Evolutionary conservation across 73 alveolate species (phyloP).

Genomic region (Chromera velia): DNA sequence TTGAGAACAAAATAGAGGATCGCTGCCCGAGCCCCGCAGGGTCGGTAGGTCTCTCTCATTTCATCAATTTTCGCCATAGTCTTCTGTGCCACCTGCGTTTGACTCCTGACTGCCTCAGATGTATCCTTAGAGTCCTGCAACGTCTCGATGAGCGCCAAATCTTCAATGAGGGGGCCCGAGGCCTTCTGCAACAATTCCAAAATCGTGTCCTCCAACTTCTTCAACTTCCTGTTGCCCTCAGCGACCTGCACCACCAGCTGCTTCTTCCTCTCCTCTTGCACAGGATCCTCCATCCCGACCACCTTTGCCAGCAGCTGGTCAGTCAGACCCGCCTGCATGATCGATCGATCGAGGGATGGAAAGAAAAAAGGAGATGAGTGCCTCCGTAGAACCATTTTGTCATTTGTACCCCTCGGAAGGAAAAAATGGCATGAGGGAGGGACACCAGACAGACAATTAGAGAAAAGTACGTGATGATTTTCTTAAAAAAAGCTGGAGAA

Average conservation of each 20-base stretch:
- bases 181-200: slow-evolving; percentile 61
- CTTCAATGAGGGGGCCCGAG: slow-evolving; percentile 68
- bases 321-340: slow-evolving; percentile 44
- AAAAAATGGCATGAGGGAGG: too few relatives aligned
- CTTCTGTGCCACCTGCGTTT: slow-evolving; percentile 52
- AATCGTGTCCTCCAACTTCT: slow-evolving; percentile 71
- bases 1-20: slow-evolving; percentile 75
- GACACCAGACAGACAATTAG: too few relatives aligned
- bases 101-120: slow-evolving; percentile 30
- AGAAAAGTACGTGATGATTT: too few relatives aligned
- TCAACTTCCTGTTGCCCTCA: slow-evolving; percentile 55
- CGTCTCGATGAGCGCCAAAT: slow-evolving; percentile 63
- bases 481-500: too few relatives aligned
- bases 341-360: too few relatives aligned
- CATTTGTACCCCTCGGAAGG: too few relatives aligned
- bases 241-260: slow-evolving; percentile 54
- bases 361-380: too few relatives aligned
- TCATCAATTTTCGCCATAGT: slow-evolving; percentile 87
- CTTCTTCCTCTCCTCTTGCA: slow-evolving; percentile 64
- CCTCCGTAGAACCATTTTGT: too few relatives aligned
- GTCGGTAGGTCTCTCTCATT: slow-evolving; percentile 76
- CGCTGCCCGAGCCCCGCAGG: slow-evolving; percentile 79
- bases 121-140: slow-evolving; percentile 58
- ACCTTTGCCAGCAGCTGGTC: slow-evolving; percentile 35
- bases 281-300: slow-evolving; percentile 81